Conservation (phyloP, 1,139 yeast species). For the Magnusiomyces tetraspermus region DNA sequence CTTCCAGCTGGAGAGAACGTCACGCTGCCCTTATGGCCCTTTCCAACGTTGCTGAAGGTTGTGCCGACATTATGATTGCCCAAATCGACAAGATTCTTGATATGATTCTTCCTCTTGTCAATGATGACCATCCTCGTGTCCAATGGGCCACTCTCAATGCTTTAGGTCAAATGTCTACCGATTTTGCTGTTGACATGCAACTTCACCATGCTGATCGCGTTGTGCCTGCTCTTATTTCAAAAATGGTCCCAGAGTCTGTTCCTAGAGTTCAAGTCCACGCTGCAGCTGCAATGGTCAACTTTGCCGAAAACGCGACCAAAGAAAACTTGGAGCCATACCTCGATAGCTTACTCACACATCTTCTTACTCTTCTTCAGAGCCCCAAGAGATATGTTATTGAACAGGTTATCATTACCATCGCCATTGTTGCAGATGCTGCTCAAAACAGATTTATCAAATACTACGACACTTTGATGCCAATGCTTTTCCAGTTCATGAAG, state of each 20-base stretch:
- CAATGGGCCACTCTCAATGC: slow-evolving; percentile 97
- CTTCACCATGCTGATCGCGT: slow-evolving; percentile 68
- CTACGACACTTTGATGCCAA: slow-evolving; percentile 91
- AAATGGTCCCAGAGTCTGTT: slow-evolving; percentile 57
- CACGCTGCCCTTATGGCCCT: slow-evolving; percentile 96
- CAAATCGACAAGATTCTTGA: slow-evolving; percentile 78
- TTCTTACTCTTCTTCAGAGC: slow-evolving; percentile 67
- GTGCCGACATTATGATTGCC: slow-evolving; percentile 74
- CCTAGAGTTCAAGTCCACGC: slow-evolving; percentile 97
- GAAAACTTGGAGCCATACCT: slow-evolving; percentile 83
- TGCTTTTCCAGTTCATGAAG: slow-evolving; percentile 66
- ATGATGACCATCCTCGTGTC: slow-evolving; percentile 84
- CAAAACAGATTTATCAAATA: slow-evolving; percentile 80
- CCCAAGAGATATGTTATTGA: slow-evolving; percentile 93
- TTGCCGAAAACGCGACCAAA: slow-evolving; percentile 84
- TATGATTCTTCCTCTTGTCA: slow-evolving; percentile 69
- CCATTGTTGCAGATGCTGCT: slow-evolving; percentile 98
- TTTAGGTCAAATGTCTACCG: slow-evolving; percentile 95
- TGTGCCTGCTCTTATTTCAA: slow-evolving; percentile 80
- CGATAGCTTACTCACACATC: slow-evolving; percentile 65
- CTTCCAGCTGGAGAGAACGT: slow-evolving; percentile 83
- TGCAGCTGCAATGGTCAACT: slow-evolving; percentile 95
- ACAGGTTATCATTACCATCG: slow-evolving; percentile 92
- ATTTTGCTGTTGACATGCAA: slow-evolving; percentile 84
- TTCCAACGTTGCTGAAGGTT: slow-evolving; percentile 95